phyloP scores from a whole-genome alignment of 495 filamentous ascomycete genomes.

The Aspergillus leporis region DNA sequence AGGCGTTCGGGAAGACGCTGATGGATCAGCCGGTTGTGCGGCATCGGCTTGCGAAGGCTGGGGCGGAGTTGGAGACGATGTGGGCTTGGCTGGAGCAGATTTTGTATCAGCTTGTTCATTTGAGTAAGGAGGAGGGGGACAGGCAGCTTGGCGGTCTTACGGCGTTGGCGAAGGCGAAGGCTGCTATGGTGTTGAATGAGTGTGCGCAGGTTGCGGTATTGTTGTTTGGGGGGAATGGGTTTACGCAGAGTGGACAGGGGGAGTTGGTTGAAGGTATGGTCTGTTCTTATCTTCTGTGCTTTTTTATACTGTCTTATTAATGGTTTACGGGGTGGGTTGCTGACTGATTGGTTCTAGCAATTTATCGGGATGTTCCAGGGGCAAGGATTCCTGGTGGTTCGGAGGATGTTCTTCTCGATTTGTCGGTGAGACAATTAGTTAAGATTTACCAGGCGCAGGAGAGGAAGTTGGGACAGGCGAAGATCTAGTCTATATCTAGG shows the following conservation, averaged over 20 bases:
- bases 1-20: conserved; percentile 73
- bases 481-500: conserved; percentile 27
- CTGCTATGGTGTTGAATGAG: conserved; percentile 67
- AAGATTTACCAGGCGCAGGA: conserved; percentile 69
- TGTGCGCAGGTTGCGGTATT: conserved; percentile 67
- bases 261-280: conserved; percentile 66
- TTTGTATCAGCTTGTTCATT: conserved; percentile 64
- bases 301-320: too few relatives aligned
- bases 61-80: conserved; percentile 66
- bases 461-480: conserved; percentile 55
- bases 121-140: conserved; percentile 64
- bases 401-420: conserved; percentile 74
- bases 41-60: conserved; percentile 68
- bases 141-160: conserved; percentile 67
- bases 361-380: conserved; percentile 65
- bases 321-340: not conserved
- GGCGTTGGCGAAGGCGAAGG: conserved; percentile 69
- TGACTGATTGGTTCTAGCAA: conserved; percentile 38
- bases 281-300: not conserved
- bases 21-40: conserved; percentile 74
- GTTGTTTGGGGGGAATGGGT: conserved; percentile 73
- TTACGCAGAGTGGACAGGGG: conserved; percentile 66
- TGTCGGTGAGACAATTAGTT: conserved; percentile 68
- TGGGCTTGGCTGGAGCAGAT: conserved; percentile 77
- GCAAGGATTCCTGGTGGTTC: conserved; percentile 67